A percentile compares a stretch with the other conserved stretches of the same genome.
phyloP scores from a whole-genome alignment of 345 rosid species.

The Corchorus olitorius region DNA sequence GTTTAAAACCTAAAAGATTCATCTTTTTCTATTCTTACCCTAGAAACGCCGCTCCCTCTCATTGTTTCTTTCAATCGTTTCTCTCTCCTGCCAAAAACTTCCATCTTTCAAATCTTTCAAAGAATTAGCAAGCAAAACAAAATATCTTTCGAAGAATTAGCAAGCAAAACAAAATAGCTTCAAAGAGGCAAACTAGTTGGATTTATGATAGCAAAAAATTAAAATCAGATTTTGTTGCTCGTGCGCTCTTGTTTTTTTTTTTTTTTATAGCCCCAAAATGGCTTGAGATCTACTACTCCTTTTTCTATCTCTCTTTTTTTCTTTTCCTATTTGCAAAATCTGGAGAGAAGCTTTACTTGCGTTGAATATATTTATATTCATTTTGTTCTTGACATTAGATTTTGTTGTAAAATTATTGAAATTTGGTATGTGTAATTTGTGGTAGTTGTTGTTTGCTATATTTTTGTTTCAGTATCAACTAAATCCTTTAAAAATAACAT shows the following conservation, averaged over 20 bases:
- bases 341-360: neutral
- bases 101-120: no score
- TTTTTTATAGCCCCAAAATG: constrained; percentile 28
- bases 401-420: no score
- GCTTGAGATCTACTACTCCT: constrained; percentile 36
- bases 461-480: no score
- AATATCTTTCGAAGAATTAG: neutral
- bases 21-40: no score
- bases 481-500: no score
- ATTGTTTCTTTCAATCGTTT: no score
- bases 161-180: neutral
- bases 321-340: constrained; percentile 24
- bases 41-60: no score
- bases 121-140: neutral
- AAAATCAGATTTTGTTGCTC: neutral
- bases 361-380: constrained; percentile 16
- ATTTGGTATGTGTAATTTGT: no score
- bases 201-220: constrained; percentile 10
- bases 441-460: no score
- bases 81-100: no score
- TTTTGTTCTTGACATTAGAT: neutral
- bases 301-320: constrained; percentile 6
- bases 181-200: constrained; percentile 33
- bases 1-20: no score
- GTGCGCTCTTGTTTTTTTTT: neutral